A percentile compares a stretch with the other conserved stretches of the same genome.
phyloP scores from a whole-genome alignment of 2,329 filamentous ascomycete genomes.

The Stagonosporopsis vannaccii region DNA sequence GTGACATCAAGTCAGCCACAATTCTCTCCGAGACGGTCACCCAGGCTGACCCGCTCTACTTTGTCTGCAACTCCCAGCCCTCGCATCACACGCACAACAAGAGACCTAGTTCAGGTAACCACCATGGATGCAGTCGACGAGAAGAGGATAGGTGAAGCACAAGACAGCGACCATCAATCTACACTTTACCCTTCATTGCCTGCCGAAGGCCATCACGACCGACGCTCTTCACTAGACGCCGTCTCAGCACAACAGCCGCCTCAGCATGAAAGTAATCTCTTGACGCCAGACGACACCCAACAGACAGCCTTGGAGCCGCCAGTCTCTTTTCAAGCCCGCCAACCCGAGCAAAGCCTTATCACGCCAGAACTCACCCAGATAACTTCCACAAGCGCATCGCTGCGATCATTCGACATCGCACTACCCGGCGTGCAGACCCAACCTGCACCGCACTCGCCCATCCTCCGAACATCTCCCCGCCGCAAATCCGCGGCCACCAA shows the following conservation, averaged over 20 bases:
- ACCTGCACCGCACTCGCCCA: not conserved
- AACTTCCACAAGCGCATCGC: constrained; percentile 24
- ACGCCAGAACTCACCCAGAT: constrained; percentile 51
- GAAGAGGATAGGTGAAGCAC: not conserved
- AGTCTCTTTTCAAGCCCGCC: constrained; percentile 32
- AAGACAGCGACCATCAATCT: not conserved
- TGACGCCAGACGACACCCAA: constrained; percentile 42
- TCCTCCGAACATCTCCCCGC: constrained; percentile 13
- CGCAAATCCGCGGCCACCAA: constrained; percentile 19
- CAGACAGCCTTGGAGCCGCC: constrained; percentile 21
- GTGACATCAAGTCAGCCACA: constrained; percentile 8
- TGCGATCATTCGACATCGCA: constrained; percentile 33
- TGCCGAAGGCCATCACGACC: constrained; percentile 19
- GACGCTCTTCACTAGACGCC: constrained; percentile 21
- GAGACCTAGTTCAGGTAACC: not conserved
- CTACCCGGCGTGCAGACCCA: constrained; percentile 18
- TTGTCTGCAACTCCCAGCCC: constrained; percentile 8
- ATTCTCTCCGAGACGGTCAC: constrained; percentile 1
- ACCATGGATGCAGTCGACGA: not conserved
- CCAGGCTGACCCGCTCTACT: constrained; percentile 2
- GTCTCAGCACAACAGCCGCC: constrained; percentile 21
- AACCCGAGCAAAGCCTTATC: constrained; percentile 35
- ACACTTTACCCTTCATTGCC: not conserved
- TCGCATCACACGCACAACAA: constrained; percentile 1
- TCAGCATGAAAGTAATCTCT: constrained; percentile 24